phyloP scores from a whole-genome alignment of 306 rosid species.

The Cucumis sativus region DNA sequence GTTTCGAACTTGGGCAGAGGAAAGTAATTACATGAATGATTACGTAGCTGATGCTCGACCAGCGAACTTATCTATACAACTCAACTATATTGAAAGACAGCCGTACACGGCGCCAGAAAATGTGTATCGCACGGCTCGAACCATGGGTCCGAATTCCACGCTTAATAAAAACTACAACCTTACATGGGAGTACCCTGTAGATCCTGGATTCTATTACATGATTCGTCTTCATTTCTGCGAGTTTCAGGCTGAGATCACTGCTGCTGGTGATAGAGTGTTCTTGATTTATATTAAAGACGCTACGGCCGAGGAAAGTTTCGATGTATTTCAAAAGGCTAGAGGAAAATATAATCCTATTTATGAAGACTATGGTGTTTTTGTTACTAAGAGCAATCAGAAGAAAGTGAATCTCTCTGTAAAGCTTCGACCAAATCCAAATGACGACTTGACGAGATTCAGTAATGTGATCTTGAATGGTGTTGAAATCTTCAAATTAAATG shows the following conservation, averaged over 20 bases:
- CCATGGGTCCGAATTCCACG: neutral
- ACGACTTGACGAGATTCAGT: neutral
- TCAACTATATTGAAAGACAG: neutral
- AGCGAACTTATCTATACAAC: no score
- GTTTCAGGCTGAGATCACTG: neutral
- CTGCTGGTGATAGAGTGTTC: neutral
- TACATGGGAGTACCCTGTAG: slow-evolving; percentile 19
- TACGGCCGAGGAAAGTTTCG: neutral
- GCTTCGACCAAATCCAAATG: neutral
- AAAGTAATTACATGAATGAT: no score
- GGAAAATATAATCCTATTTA: neutral
- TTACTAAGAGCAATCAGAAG: neutral
- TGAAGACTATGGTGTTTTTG: neutral
- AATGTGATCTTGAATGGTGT: slow-evolving; percentile 33
- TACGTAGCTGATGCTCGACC: neutral
- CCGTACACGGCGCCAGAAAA: neutral
- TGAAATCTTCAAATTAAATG: slow-evolving; percentile 35
- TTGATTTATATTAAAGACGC: slow-evolving; percentile 11
- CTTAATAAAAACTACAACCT: slow-evolving; percentile 4
- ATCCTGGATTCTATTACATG: slow-evolving; percentile 11
- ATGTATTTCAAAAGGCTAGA: slow-evolving; percentile 1
- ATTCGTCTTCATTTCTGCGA: slow-evolving; percentile 27
- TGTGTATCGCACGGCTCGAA: slow-evolving; percentile 8
- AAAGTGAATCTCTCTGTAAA: slow-evolving; percentile 11
- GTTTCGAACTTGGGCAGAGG: no score